A percentile compares a stretch with the other conserved stretches of the same genome.
These are phyloP conservation scores for Pseudevernia furfuracea DNA, from an alignment of 495 filamentous ascomycete species.

Conservation along the genomic window DNA sequence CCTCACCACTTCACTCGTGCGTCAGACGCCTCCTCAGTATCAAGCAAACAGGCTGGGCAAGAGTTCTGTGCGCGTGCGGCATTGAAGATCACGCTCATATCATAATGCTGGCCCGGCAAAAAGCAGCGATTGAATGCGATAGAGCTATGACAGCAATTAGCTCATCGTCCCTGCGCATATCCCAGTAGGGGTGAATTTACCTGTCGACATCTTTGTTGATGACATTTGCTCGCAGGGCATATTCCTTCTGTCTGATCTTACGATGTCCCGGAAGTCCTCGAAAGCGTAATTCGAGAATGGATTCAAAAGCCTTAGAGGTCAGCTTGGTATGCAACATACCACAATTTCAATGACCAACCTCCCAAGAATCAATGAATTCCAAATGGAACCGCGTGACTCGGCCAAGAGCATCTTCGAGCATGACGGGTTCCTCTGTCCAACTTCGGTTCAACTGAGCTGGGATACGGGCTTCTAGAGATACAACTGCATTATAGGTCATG, in stretches of 20 bases:
- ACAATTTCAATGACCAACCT: neutral
- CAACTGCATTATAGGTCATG: conserved; percentile 8
- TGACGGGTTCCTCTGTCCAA: conserved; percentile 14
- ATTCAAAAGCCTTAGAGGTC: neutral
- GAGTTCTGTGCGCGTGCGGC: neutral
- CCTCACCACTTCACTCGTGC: neutral
- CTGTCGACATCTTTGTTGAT: neutral
- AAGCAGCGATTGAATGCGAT: neutral
- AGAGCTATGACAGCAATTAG: too few species aligned
- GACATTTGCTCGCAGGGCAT: neutral
- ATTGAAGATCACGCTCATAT: neutral
- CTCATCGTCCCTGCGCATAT: too few species aligned
- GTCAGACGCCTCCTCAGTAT: neutral
- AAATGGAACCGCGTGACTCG: conserved; percentile 8
- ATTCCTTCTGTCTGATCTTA: neutral
- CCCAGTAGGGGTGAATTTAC: too few species aligned
- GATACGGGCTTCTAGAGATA: conserved; percentile 4
- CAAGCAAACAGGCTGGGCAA: neutral
- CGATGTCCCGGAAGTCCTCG: neutral
- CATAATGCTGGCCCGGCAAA: neutral
- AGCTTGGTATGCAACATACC: neutral
- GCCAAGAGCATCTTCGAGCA: conserved; percentile 17
- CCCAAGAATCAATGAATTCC: conserved; percentile 18
- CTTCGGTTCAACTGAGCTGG: neutral
- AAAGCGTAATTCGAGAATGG: neutral